phyloP scores from a whole-genome alignment of 2,329 filamentous ascomycete genomes.

The Microsporum canis region DNA sequence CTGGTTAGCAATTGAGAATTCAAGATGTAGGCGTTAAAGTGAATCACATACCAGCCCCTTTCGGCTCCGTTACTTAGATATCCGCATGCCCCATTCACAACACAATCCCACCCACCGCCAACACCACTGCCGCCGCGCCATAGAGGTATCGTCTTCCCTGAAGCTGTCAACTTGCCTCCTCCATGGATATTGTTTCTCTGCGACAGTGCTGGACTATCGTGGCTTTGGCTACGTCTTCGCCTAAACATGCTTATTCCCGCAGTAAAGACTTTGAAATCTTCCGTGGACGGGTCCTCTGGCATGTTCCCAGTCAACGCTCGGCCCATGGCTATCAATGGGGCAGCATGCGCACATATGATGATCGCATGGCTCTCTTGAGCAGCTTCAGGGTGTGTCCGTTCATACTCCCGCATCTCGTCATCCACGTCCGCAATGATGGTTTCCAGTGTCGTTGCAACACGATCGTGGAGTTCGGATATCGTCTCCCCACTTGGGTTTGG shows the following conservation, averaged over 20 bases:
- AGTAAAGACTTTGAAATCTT: conserved; percentile 79
- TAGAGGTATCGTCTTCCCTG: conserved; percentile 21
- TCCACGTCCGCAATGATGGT: conserved; percentile 65
- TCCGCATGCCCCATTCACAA: conserved; percentile 70
- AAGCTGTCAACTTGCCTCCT: conserved; percentile 4
- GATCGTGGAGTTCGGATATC: conserved; percentile 66
- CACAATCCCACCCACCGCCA: conserved; percentile 68
- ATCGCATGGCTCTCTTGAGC: conserved; percentile 47
- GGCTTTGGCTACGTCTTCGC: conserved; percentile 26
- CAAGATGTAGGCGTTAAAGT: conserved; percentile 16
- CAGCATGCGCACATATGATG: conserved; percentile 80
- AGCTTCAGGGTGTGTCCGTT: conserved; percentile 45
- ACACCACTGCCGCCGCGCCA: conserved; percentile 55
- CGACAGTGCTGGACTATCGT: not conserved
- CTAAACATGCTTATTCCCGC: conserved; percentile 64
- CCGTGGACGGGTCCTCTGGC: conserved; percentile 57
- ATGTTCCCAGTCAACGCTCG: conserved; percentile 67
- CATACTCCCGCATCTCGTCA: conserved; percentile 33
- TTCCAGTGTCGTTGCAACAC: conserved; percentile 58
- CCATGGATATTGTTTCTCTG: conserved; percentile 10
- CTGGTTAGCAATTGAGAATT: conserved; percentile 12
- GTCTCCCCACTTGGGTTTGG: conserved; percentile 69
- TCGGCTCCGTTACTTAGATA: conserved; percentile 73
- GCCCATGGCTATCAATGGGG: conserved; percentile 75
- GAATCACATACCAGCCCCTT: conserved; percentile 62